phyloP scores from a whole-genome alignment of 805 yeast genomes.

The Isabelozyma heimii region DNA sequence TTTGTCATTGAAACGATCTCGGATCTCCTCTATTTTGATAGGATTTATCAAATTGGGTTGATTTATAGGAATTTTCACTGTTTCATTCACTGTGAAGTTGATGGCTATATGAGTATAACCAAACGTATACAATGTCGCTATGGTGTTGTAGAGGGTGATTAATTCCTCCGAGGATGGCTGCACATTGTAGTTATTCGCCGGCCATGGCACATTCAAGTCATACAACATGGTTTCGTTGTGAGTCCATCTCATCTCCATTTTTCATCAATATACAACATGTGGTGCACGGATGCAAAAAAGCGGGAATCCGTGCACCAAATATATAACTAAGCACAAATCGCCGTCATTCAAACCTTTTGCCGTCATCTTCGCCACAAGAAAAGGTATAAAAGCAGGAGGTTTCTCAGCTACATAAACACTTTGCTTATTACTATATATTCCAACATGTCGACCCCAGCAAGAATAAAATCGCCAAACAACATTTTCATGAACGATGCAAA shows the following conservation, averaged over 20 bases:
- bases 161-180: constrained; percentile 44
- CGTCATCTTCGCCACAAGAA: neutral
- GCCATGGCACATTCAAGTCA: constrained; percentile 77
- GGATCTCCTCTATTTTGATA: constrained; percentile 34
- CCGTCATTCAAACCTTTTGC: neutral
- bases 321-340: neutral
- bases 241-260: neutral
- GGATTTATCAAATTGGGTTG: constrained; percentile 45
- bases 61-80: constrained; percentile 50
- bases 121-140: constrained; percentile 52
- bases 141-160: constrained; percentile 42
- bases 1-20: constrained; percentile 8
- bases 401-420: neutral
- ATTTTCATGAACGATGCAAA: neutral
- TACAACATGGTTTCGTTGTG: constrained; percentile 21
- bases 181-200: constrained; percentile 46
- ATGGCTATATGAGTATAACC: constrained; percentile 80
- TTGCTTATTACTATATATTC: neutral
- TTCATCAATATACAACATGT: neutral
- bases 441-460: neutral
- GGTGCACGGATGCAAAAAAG: too few species aligned
- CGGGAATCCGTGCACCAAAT: neutral
- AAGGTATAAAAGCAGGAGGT: neutral
- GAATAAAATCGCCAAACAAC: neutral
- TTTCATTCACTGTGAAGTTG: constrained; percentile 57